Conservation (phyloP, 2,329 filamentous ascomycete genomes). For the Zalaria sp. region DNA sequence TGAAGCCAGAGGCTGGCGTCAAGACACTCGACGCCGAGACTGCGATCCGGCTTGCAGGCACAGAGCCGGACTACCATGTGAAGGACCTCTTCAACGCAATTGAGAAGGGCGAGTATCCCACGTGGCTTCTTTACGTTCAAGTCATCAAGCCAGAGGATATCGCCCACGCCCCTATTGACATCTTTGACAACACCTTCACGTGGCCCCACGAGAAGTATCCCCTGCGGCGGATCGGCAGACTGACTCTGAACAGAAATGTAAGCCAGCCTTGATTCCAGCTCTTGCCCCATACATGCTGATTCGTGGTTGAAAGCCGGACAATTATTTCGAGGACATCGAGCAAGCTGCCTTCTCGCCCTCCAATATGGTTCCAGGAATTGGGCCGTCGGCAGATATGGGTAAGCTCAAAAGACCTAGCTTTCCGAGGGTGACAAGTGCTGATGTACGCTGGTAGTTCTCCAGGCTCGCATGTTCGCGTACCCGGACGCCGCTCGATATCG, state of each 20-base stretch:
- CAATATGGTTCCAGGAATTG: conserved; percentile 49
- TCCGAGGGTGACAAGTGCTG: not conserved
- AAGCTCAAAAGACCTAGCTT: not conserved
- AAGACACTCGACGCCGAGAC: conserved; percentile 27
- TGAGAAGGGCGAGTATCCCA: conserved; percentile 28
- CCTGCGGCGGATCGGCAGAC: conserved; percentile 32
- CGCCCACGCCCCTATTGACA: conserved; percentile 31
- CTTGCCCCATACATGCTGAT: not conserved
- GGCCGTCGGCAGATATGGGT: conserved; percentile 44
- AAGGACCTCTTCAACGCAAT: conserved; percentile 31
- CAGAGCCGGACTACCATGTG: conserved; percentile 22
- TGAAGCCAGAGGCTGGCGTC: conserved; percentile 33
- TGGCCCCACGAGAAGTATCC: conserved; percentile 40
- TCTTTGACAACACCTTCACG: conserved; percentile 44
- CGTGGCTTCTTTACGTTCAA: conserved; percentile 41
- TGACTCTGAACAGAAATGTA: conserved; percentile 38
- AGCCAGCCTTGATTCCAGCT: not conserved
- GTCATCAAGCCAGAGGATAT: conserved; percentile 39
- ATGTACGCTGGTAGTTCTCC: conserved; percentile 31
- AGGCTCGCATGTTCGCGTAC: conserved; percentile 49
- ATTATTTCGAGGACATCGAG: conserved; percentile 59
- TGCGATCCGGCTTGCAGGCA: conserved; percentile 19
- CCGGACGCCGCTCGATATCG: conserved; percentile 39
- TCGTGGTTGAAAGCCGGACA: conserved; percentile 27
- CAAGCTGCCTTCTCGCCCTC: conserved; percentile 53